Evolutionary conservation across 345 rosid genomes (phyloP).

Genomic region (Salix caprea): DNA sequence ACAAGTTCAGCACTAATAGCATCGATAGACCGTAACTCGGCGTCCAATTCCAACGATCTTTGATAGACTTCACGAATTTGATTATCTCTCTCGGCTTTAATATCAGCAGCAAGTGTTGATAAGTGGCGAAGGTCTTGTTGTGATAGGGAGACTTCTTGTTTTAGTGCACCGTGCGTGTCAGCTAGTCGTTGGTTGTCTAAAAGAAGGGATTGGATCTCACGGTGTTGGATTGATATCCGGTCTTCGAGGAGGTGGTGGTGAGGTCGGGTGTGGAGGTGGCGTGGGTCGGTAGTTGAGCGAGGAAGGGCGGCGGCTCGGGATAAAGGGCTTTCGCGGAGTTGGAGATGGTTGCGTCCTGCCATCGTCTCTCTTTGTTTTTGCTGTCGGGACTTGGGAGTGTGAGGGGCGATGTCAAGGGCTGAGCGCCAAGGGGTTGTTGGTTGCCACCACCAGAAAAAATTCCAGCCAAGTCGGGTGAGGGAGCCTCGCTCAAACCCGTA

Average conservation of each 20-base stretch:
- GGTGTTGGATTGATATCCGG: constrained; percentile 57
- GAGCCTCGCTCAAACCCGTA: background rate
- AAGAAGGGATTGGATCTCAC: constrained; percentile 69
- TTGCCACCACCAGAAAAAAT: background rate
- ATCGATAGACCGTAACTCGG: constrained; percentile 52
- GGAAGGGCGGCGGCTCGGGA: background rate
- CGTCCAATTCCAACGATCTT: constrained; percentile 59
- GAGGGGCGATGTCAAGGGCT: background rate
- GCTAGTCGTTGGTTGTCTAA: constrained; percentile 61
- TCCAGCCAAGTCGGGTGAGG: background rate
- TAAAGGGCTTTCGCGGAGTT: background rate
- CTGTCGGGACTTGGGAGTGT: background rate
- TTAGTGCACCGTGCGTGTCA: constrained; percentile 57
- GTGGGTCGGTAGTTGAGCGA: background rate
- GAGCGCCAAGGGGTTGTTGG: background rate
- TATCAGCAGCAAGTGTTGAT: constrained; percentile 38
- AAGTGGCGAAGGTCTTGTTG: constrained; percentile 52
- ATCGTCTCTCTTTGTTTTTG: background rate
- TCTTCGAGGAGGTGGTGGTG: constrained; percentile 51
- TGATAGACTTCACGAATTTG: constrained; percentile 65
- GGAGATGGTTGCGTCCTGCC: constrained; percentile 12
- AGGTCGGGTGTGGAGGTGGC: background rate
- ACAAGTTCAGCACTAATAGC: constrained; percentile 50
- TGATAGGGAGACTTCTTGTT: constrained; percentile 56
- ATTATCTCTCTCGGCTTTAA: constrained; percentile 59